Base-by-base conservation (phyloP, 768 basidiomycete species). In the Lactarius indigo region DNA sequence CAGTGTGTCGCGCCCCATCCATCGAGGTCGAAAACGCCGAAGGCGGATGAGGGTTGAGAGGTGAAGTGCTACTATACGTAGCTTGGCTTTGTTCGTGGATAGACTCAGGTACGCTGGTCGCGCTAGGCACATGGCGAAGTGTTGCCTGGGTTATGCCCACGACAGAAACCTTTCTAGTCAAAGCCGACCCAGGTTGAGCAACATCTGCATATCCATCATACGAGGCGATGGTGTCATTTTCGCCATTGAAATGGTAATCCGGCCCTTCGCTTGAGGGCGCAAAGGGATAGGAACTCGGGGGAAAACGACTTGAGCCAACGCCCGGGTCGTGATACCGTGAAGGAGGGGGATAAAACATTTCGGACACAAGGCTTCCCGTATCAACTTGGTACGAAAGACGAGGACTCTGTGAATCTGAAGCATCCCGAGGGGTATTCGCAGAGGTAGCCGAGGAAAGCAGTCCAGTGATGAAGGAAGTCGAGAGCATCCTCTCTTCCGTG, bases 391-490 rank as follows among this genome's bases (percentile, higher is more conserved):
- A 59, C 13, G 30, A 9, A 81, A 65, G n/a, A 80, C 79, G 70
- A 80, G 79, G 69, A 9, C 28, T 31, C 9, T 52, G 56, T 9
- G 35, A 47, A 26, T 64, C 57, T 30, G 54, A 61, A 15, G 67
- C 17, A 37, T 9, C 37, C 26, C 30, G 72, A 72, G 47, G 61
- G 71, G 39, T 74, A 73, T 35, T 71, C 44, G n/a, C 12, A 15
- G 70, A 64, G 18, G 41, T 3, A 13, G 47, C 23, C 10, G 61
- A 72, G 35, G 58, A 80, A 17, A 87, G 78, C 18, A 87, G 76
- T 8, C 79, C 79, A 20, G 86, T 87, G 66, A 88, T 87, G 73
- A 88, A 83, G 2, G 85, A 82, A 3, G 87, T 86, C 9, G 86
- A 81, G 26, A 89, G 79, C 54, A 87, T 75, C 23, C 81, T 79